A percentile compares a stretch with the other conserved stretches of the same genome.
phyloP scores from a whole-genome alignment of 108 stramenopile species.

The Fistulifera pelliculosa region DNA sequence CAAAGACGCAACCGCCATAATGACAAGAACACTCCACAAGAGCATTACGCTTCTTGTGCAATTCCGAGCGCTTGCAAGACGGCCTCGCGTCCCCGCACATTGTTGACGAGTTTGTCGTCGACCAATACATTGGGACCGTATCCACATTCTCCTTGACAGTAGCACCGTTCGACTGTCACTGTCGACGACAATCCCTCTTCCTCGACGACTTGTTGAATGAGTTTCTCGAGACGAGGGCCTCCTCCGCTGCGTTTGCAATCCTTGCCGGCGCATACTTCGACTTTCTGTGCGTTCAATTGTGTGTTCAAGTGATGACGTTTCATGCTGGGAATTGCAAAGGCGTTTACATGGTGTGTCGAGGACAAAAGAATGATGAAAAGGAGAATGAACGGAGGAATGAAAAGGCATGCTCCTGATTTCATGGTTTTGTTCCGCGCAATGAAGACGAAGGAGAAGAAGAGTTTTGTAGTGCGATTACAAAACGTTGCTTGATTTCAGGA shows the following conservation, averaged over 20 bases:
- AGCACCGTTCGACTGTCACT: slow-evolving; percentile 10
- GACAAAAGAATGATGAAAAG: too few relatives aligned
- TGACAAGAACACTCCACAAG: not conserved
- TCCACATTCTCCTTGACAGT: slow-evolving; percentile 29
- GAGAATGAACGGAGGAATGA: too few relatives aligned
- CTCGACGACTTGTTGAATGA: slow-evolving; percentile 9
- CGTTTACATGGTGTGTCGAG: too few relatives aligned
- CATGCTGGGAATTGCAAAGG: too few relatives aligned
- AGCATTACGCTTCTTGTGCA: not conserved
- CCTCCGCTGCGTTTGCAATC: slow-evolving; percentile 23
- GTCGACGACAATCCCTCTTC: slow-evolving; percentile 3
- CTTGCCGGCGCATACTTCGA: slow-evolving; percentile 22
- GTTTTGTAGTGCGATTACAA: too few relatives aligned
- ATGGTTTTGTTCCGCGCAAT: too few relatives aligned
- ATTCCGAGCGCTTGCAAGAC: slow-evolving; percentile 15
- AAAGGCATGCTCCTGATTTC: too few relatives aligned
- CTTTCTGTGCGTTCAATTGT: slow-evolving; percentile 9
- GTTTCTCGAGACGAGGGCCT: slow-evolving; percentile 11
- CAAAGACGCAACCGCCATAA: not conserved
- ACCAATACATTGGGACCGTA: slow-evolving; percentile 22
- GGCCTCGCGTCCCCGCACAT: slow-evolving; percentile 12
- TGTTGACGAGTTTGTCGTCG: slow-evolving; percentile 20
- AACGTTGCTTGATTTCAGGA: too few relatives aligned
- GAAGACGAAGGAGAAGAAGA: too few relatives aligned
- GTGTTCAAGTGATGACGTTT: not conserved